phyloP scores from a whole-genome alignment of 164 flowering plant genomes.

The Vitis rotundifolia region DNA sequence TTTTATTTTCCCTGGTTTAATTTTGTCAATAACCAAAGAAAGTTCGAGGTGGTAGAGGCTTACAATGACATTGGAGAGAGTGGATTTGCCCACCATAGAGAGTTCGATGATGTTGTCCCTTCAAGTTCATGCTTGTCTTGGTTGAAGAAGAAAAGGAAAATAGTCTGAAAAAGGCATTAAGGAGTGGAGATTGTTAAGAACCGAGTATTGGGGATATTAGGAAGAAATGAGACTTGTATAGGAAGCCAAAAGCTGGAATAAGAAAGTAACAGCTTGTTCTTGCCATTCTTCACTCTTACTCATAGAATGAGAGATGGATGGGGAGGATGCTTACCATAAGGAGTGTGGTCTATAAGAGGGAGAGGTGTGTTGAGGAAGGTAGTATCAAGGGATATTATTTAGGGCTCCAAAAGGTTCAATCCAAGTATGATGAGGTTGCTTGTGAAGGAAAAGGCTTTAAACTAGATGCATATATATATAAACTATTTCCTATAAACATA shows the following conservation, averaged over 20 bases:
- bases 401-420: no score
- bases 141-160: constrained; percentile 40
- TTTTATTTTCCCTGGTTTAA: no score
- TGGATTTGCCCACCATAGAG: constrained; percentile 96
- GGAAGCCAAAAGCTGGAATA: constrained; percentile 20
- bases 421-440: no score
- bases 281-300: constrained; percentile 17
- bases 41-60: constrained; percentile 15
- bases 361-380: no score
- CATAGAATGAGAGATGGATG: no score
- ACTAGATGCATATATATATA: no score
- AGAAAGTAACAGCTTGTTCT: constrained; percentile 25
- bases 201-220: neutral
- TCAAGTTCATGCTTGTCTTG: constrained; percentile 83
- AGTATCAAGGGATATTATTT: no score
- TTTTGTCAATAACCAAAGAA: no score
- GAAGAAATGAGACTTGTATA: constrained; percentile 11
- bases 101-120: constrained; percentile 95
- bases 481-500: no score
- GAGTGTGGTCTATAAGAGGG: no score
- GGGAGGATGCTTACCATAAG: no score
- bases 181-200: neutral
- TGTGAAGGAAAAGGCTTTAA: no score
- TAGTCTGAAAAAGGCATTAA: neutral
- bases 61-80: constrained; percentile 95